Conservation (phyloP, 2,329 filamentous ascomycete genomes). For the Huntiella decipiens region DNA sequence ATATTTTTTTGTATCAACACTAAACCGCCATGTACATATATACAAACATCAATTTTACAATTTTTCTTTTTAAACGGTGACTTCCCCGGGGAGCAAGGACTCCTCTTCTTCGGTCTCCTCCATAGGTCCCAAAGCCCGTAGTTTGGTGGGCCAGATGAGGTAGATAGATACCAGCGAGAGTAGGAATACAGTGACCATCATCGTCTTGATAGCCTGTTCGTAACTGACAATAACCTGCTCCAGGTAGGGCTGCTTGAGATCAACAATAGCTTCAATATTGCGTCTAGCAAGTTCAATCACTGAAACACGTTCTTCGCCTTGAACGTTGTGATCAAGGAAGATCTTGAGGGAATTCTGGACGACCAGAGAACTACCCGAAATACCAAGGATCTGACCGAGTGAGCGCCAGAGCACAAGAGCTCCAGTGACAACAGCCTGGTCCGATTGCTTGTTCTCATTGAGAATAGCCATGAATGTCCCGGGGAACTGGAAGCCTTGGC, state of each 20-base stretch:
- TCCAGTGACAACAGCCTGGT: slow-evolving; percentile 50
- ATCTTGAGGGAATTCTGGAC: slow-evolving; percentile 50
- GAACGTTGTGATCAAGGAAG: slow-evolving; percentile 40
- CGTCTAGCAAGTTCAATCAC: slow-evolving; percentile 32
- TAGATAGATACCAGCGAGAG: slow-evolving; percentile 29
- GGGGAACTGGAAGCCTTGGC: slow-evolving; percentile 46
- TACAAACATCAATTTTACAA: not conserved
- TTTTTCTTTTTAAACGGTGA: not conserved
- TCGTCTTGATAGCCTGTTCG: slow-evolving; percentile 28
- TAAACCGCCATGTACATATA: no score
- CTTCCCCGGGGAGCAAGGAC: not conserved
- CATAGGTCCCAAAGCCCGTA: slow-evolving; percentile 28
- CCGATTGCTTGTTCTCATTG: slow-evolving; percentile 35
- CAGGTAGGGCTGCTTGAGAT: slow-evolving; percentile 25
- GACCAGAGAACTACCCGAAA: slow-evolving; percentile 50
- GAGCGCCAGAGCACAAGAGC: slow-evolving; percentile 55
- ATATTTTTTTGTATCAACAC: not conserved
- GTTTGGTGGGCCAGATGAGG: slow-evolving; percentile 30
- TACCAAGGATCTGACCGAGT: slow-evolving; percentile 54
- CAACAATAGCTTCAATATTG: slow-evolving; percentile 34
- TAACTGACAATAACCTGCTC: slow-evolving; percentile 38
- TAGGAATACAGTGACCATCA: slow-evolving; percentile 24
- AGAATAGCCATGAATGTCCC: slow-evolving; percentile 45
- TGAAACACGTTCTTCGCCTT: slow-evolving; percentile 35
- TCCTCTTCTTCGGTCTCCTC: not conserved